Percentiles rank a stretch among this genome's conserved stretches.
phyloP scores from a whole-genome alignment of 306 rosid species.

The Vicia sativa region DNA sequence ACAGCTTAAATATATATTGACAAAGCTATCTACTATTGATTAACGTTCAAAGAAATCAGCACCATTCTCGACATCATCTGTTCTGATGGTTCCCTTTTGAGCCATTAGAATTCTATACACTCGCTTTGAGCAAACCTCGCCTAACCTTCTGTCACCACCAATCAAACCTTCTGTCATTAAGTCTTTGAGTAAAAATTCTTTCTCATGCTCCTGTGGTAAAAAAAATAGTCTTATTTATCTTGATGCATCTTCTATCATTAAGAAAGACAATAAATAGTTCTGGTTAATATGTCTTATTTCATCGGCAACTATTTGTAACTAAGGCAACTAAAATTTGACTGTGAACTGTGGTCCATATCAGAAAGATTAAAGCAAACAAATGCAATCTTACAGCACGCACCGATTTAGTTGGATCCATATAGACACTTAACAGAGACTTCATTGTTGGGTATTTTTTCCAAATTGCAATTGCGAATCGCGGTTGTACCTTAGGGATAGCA shows the following conservation, averaged over 20 bases:
- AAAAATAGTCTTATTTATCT: conserved; percentile 22
- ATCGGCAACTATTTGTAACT: conserved; percentile 12
- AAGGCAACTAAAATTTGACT: conserved; percentile 17
- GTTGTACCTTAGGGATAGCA: conserved; percentile 94
- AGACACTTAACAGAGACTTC: conserved; percentile 79
- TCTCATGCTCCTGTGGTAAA: conserved; percentile 70
- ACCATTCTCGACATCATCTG: conserved; percentile 89
- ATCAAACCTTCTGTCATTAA: conserved; percentile 66
- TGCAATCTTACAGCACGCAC: conserved; percentile 47
- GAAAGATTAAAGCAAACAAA: conserved; percentile 34
- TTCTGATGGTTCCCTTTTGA: conserved; percentile 66
- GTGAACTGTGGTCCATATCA: conserved; percentile 28
- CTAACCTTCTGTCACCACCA: conserved; percentile 80
- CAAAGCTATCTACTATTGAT: conserved; percentile 30
- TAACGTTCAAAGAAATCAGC: conserved; percentile 71
- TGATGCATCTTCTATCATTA: conserved; percentile 20
- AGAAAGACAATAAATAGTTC: conserved; percentile 15
- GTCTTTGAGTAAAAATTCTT: conserved; percentile 86
- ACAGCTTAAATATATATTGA: conserved; percentile 12
- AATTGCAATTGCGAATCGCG: conserved; percentile 87
- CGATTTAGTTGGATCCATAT: conserved; percentile 77
- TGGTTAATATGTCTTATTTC: conserved; percentile 3
- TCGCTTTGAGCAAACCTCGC: conserved; percentile 90
- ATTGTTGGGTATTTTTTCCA: conserved; percentile 89
- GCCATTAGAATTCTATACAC: conserved; percentile 87